phyloP scores from a whole-genome alignment of 805 yeast species.

The Metahyphopichia silvanorum region DNA sequence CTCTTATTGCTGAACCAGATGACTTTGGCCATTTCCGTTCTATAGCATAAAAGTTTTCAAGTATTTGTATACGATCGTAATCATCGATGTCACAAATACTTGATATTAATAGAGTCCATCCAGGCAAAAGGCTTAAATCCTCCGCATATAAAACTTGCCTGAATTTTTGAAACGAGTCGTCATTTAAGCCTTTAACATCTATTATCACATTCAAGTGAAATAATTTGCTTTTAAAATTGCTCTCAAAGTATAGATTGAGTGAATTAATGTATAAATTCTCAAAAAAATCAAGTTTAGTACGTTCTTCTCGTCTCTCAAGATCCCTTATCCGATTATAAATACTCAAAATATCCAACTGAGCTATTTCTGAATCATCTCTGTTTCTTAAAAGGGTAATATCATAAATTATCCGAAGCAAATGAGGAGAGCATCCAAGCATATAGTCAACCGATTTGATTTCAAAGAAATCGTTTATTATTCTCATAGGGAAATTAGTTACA shows the following conservation, averaged over 20 bases:
- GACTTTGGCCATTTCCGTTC: slow-evolving; percentile 23
- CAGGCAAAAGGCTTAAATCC: slow-evolving; percentile 18
- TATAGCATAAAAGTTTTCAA: slow-evolving; percentile 13
- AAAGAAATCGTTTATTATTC: slow-evolving; percentile 17
- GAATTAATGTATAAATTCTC: slow-evolving; percentile 15
- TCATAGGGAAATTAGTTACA: slow-evolving; percentile 16
- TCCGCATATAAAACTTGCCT: slow-evolving; percentile 5
- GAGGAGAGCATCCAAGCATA: slow-evolving; percentile 32
- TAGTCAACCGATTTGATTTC: slow-evolving; percentile 21
- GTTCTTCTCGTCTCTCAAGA: slow-evolving; percentile 3
- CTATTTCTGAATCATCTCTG: slow-evolving; percentile 5
- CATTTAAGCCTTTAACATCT: slow-evolving; percentile 5
- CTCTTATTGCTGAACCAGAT: slow-evolving; percentile 13
- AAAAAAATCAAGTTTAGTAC: slow-evolving; percentile 10
- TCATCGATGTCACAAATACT: slow-evolving; percentile 13
- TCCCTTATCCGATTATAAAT: slow-evolving; percentile 8
- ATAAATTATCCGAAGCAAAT: slow-evolving; percentile 17
- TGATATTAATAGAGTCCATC: slow-evolving; percentile 25
- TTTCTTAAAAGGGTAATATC: slow-evolving; percentile 15
- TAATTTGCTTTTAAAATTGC: slow-evolving; percentile 3
- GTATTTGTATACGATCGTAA: slow-evolving; percentile 10
- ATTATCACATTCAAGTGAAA: slow-evolving; percentile 1
- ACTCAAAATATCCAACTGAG: slow-evolving; percentile 11
- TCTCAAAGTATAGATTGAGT: slow-evolving; percentile 10
- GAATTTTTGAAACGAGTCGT: slow-evolving; percentile 3